A percentile compares a stretch with the other conserved stretches of the same genome.
These are phyloP conservation scores for Zostera marina DNA, from an alignment of 116 monocot species.

Conservation along the genomic window DNA sequence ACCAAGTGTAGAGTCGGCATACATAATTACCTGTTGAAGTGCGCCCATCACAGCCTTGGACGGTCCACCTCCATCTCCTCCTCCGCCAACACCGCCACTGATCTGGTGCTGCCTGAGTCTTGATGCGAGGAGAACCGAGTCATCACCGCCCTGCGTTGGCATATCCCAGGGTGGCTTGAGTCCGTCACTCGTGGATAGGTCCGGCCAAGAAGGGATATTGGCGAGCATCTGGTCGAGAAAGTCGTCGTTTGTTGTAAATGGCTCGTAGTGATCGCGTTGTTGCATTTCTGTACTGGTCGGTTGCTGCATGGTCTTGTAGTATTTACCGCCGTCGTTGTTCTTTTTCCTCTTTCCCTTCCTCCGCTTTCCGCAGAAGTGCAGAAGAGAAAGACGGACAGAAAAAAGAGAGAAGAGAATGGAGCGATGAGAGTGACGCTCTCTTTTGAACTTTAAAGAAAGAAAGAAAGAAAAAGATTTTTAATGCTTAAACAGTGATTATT, in stretches of 20 bases:
- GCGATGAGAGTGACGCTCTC: neutral
- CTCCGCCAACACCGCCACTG: slow-evolving; percentile 22
- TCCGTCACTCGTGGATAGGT: slow-evolving; percentile 15
- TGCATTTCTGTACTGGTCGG: slow-evolving; percentile 23
- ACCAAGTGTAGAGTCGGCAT: slow-evolving; percentile 11
- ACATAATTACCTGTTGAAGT: slow-evolving; percentile 41
- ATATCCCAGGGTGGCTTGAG: slow-evolving; percentile 34
- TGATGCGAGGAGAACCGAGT: slow-evolving; percentile 59
- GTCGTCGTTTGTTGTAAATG: slow-evolving; percentile 21
- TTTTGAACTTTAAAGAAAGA: no score
- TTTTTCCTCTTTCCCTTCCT: neutral
- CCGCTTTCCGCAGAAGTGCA: neutral
- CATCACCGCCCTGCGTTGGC: slow-evolving; percentile 14
- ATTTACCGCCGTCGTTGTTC: neutral
- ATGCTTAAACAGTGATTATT: no score
- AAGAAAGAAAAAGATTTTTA: no score
- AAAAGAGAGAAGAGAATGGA: neutral
- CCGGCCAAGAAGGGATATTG: slow-evolving; percentile 38
- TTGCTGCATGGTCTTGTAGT: slow-evolving; percentile 4
- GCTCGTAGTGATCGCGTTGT: slow-evolving; percentile 9
- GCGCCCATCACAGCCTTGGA: slow-evolving; percentile 27
- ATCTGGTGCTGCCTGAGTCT: slow-evolving; percentile 89
- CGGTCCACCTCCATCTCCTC: slow-evolving; percentile 4
- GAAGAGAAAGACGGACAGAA: neutral
- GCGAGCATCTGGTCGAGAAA: slow-evolving; percentile 69